Evolutionary conservation across 805 yeast species (phyloP).

Genomic region (Lachancea sp.): DNA sequence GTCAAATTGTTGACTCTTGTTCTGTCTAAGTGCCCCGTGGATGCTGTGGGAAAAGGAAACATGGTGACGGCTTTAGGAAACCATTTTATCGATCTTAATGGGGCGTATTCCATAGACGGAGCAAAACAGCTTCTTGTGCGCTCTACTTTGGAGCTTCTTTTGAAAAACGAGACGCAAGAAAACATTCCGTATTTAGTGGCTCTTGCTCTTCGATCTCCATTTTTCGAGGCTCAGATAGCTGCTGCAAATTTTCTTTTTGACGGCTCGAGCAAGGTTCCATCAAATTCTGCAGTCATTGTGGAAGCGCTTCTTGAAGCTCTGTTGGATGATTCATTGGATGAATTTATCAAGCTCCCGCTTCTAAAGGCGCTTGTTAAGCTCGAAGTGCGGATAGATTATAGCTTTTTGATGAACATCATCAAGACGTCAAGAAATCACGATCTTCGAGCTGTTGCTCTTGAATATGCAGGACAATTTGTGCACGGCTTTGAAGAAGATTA

Average conservation of each 20-base stretch:
- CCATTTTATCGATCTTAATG: slow-evolving; percentile 34
- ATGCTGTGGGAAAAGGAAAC: neutral
- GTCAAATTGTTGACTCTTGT: slow-evolving; percentile 23
- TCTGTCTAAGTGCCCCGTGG: slow-evolving; percentile 7
- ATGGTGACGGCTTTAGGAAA: slow-evolving; percentile 26
- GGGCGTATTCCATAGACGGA: slow-evolving; percentile 37
- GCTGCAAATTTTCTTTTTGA: slow-evolving; percentile 33
- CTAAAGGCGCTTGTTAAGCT: slow-evolving; percentile 31
- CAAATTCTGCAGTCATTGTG: slow-evolving; percentile 4
- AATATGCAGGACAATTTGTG: slow-evolving; percentile 44
- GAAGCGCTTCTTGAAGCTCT: slow-evolving; percentile 23
- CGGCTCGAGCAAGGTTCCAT: neutral
- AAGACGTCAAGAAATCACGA: slow-evolving; percentile 34
- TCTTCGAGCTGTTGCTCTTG: slow-evolving; percentile 43
- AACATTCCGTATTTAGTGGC: slow-evolving; percentile 27
- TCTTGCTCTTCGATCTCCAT: slow-evolving; percentile 34
- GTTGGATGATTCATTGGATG: slow-evolving; percentile 32
- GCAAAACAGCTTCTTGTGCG: slow-evolving; percentile 43
- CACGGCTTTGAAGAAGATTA: slow-evolving; percentile 14
- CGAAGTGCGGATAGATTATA: slow-evolving; percentile 17
- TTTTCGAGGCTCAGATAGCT: slow-evolving; percentile 41
- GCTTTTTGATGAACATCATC: slow-evolving; percentile 18
- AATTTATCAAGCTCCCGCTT: slow-evolving; percentile 39
- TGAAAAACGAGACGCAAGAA: slow-evolving; percentile 18
- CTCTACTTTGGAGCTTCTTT: slow-evolving; percentile 28